Percentiles rank a stretch among this genome's conserved stretches.
These are phyloP conservation scores for Ganoderma multipileum DNA, from an alignment of 1,284 basidiomycete genomes.

Conservation along the genomic window DNA sequence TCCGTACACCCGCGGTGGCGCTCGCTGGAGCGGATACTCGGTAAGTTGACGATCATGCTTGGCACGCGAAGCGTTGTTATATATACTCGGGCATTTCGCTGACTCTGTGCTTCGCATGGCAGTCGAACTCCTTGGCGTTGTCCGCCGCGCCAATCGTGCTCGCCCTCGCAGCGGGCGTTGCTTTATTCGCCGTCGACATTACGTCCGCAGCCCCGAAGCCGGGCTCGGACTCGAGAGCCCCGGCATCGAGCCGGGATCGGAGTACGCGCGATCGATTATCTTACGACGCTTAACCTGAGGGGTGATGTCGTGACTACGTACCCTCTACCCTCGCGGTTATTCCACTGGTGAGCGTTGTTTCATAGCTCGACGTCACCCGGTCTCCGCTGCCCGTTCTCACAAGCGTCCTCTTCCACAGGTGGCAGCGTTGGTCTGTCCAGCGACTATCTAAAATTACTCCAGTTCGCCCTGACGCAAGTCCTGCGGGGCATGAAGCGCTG, in stretches of 20 bases:
- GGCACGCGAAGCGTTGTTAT: neutral
- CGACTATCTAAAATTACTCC: neutral
- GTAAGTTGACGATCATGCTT: slow-evolving; percentile 7
- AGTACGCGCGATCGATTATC: neutral
- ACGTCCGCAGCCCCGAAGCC: neutral
- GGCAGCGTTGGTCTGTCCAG: neutral
- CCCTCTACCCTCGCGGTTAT: neutral
- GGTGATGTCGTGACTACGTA: neutral
- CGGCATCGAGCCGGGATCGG: neutral
- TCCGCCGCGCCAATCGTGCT: slow-evolving; percentile 20
- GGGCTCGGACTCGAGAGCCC: neutral
- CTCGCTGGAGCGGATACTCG: neutral
- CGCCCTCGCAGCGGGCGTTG: slow-evolving; percentile 14
- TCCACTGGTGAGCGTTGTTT: neutral
- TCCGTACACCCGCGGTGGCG: slow-evolving; percentile 23
- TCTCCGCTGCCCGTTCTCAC: neutral
- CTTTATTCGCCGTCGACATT: slow-evolving; percentile 22
- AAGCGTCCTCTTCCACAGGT: neutral
- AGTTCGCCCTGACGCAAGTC: neutral
- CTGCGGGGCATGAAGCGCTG: neutral
- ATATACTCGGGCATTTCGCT: slow-evolving; percentile 3
- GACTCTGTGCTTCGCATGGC: slow-evolving; percentile 5
- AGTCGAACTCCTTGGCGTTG: slow-evolving; percentile 4
- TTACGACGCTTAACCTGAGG: neutral
- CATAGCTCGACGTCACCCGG: neutral